Base-by-base conservation (phyloP, 1,139 yeast species). In the Saccharomyces pastorianus region DNA sequence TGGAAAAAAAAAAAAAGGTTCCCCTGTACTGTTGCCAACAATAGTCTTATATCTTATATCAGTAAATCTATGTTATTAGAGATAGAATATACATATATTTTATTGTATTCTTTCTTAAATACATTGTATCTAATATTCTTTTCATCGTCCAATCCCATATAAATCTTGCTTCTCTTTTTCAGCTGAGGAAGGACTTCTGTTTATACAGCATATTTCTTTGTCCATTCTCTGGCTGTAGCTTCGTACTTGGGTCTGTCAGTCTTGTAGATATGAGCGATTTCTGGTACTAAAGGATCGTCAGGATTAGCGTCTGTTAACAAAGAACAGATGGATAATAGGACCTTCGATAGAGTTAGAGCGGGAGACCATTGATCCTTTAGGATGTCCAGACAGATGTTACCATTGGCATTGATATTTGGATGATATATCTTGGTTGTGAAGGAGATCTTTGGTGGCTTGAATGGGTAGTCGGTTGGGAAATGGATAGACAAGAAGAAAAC, bases 161-260 rank as follows among this genome's bases (percentile, higher is more conserved):
- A n/a, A 20, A 9, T 38, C 20, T 17, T 6, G 44, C 20, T 38
- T 38, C 44, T 38, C 25, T 38, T 38, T 38, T 17, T 25, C 44
- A 8, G 25, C n/a, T 20, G n/a, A 20, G 44, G 2, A 11, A 38
- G 13, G 44, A 23, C 13, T 20, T 9, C 23, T 9, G 25, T 17
- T 71, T 79, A 93, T 70, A 91, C 95, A 63, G 99, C 99, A 73
- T 88, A 93, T 76, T 93, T 93, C 78, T 93, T 87, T 52, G 99
- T 93, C 98, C 99, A 93, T 77, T 93, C 99, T 71, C 87, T 85
- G 55, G 99, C 99, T 58, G 96, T 91, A 62, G 96, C 89, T 76
- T 93, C 98, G 73, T 91, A 93, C 74, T 91, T 88, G 56, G 90
- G 79, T 72, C 96, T 82, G 76, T 93, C 98, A 63, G 90, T 89